A percentile compares a stretch with the other conserved stretches of the same genome.
Conservation (phyloP, 352 stramenopile species). For the Aphanomyces cochlioides region DNA sequence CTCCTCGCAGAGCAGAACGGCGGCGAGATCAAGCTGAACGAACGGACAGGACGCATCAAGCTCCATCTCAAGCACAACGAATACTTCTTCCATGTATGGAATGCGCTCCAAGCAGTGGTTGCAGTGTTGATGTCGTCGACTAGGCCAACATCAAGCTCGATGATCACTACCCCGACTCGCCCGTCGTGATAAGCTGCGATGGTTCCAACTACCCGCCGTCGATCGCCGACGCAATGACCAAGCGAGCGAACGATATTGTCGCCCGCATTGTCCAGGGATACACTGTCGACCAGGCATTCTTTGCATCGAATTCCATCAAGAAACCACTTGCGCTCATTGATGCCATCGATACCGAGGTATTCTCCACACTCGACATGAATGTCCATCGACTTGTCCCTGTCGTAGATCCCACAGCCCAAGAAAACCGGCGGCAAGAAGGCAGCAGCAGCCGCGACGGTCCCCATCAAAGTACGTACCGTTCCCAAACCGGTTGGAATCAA, state of each 20-base stretch:
- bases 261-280: constrained; percentile 19
- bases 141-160: constrained; percentile 28
- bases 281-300: constrained; percentile 20
- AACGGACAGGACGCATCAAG: constrained; percentile 20
- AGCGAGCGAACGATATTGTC: constrained; percentile 22
- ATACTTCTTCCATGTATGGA: constrained; percentile 18
- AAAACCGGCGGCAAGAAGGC: constrained; percentile 13
- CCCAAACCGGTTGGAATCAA: too few species aligned
- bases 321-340: constrained; percentile 17
- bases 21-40: constrained; percentile 21
- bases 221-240: neutral
- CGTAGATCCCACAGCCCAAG: neutral
- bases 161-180: constrained; percentile 25
- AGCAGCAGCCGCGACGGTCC: neutral
- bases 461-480: constrained; percentile 14
- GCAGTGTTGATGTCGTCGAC: too few species aligned
- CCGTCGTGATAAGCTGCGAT: constrained; percentile 6
- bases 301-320: constrained; percentile 25
- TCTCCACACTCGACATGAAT: neutral
- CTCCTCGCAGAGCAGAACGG: constrained; percentile 17
- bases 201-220: constrained; percentile 16
- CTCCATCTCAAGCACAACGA: neutral
- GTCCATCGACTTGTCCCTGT: neutral
- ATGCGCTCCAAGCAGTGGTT: too few species aligned
- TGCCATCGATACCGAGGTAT: neutral